Evolutionary conservation across 163 green algal species (phyloP).

Genomic region (Coccomyxa subellipsoidea): DNA sequence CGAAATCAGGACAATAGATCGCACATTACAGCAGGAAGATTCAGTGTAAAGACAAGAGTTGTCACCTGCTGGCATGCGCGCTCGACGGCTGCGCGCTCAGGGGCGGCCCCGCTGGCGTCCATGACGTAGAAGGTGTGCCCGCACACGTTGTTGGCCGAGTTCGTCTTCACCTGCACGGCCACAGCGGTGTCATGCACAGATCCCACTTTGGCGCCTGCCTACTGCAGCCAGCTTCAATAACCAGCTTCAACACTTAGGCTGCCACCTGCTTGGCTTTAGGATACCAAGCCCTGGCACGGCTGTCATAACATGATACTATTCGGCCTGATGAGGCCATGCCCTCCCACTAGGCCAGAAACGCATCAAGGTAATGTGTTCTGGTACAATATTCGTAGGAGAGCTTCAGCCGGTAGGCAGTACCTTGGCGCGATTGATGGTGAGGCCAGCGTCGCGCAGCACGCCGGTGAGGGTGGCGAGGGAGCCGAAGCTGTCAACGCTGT

Average conservation of each 20-base stretch:
- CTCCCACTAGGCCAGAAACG: no score
- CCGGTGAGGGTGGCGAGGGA: constrained; percentile 62
- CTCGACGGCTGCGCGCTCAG: constrained; percentile 35
- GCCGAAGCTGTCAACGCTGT: constrained; percentile 59
- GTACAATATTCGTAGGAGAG: not conserved
- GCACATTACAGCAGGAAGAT: no score
- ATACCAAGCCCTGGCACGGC: not conserved
- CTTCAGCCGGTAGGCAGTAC: constrained; percentile 23
- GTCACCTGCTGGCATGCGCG: constrained; percentile 24
- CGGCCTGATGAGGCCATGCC: not conserved
- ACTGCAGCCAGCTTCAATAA: not conserved
- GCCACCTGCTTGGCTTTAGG: no score
- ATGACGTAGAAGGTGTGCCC: constrained; percentile 68
- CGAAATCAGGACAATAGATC: no score
- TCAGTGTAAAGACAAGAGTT: no score
- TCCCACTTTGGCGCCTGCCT: not conserved
- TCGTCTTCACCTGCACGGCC: constrained; percentile 39
- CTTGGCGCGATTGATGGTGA: constrained; percentile 75
- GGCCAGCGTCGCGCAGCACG: constrained; percentile 52
- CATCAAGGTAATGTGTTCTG: no score
- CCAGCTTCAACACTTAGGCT: not conserved
- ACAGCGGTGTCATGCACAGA: not conserved
- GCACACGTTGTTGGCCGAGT: constrained; percentile 36
- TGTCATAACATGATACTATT: not conserved
- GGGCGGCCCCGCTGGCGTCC: constrained; percentile 22